A percentile compares a stretch with the other conserved stretches of the same genome.
These are phyloP conservation scores for Daldinia bambusicola DNA, from an alignment of 495 filamentous ascomycete genomes.

Conservation along the genomic window DNA sequence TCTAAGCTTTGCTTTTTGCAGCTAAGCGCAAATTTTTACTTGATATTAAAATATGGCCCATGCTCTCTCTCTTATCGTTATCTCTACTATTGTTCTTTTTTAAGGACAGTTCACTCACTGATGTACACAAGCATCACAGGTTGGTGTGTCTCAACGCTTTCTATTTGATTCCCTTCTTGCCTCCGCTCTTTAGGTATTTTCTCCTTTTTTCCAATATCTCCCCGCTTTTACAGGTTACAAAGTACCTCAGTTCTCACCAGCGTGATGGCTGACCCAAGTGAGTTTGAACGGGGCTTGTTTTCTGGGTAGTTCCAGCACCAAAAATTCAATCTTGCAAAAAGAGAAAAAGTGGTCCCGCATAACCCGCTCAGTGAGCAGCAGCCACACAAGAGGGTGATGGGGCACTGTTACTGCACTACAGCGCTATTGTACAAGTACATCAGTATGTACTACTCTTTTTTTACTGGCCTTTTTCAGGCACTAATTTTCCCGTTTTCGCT, in stretches of 20 bases:
- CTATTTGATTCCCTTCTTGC: slow-evolving; percentile 49
- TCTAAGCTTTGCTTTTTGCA: slow-evolving; percentile 25
- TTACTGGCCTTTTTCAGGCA: slow-evolving; percentile 33
- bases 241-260: slow-evolving; percentile 30
- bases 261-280: slow-evolving; percentile 26
- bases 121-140: slow-evolving; percentile 29
- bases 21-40: slow-evolving; percentile 29
- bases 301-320: slow-evolving; percentile 41
- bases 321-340: slow-evolving; percentile 19
- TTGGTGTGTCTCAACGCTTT: slow-evolving; percentile 48
- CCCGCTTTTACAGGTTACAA: slow-evolving; percentile 39
- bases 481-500: slow-evolving; percentile 39
- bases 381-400: slow-evolving; percentile 35
- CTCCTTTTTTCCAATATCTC: slow-evolving; percentile 27
- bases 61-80: slow-evolving; percentile 38
- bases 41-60: slow-evolving; percentile 24
- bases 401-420: slow-evolving; percentile 42
- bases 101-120: slow-evolving; percentile 37
- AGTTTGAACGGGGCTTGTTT: slow-evolving; percentile 33
- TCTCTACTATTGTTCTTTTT: slow-evolving; percentile 31
- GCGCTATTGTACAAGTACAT: slow-evolving; percentile 32
- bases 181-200: slow-evolving; percentile 28
- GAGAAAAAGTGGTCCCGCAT: slow-evolving; percentile 27
- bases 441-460: slow-evolving; percentile 26
- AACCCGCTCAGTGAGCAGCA: slow-evolving; percentile 26